phyloP scores from a whole-genome alignment of 768 basidiomycete species.

The Russula dissimulans region DNA sequence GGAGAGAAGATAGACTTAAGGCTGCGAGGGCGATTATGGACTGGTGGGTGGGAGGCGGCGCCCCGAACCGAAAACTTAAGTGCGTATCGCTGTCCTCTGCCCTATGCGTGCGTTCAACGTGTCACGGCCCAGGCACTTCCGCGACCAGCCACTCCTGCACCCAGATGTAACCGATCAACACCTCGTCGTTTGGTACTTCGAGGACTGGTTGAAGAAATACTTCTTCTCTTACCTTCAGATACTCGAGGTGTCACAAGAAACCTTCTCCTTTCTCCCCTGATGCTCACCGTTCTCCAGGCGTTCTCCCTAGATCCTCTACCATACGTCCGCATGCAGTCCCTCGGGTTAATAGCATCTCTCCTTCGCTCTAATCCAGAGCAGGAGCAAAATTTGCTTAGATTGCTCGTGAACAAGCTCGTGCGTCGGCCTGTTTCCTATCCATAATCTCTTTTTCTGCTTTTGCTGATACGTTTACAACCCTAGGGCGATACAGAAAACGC shows the following conservation, averaged over 20 bases:
- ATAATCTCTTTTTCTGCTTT: neutral
- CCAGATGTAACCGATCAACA: slow-evolving; percentile 58
- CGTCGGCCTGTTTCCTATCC: slow-evolving; percentile 21
- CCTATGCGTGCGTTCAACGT: neutral
- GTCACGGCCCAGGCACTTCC: slow-evolving; percentile 61
- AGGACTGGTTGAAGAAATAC: slow-evolving; percentile 96
- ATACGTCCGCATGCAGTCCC: slow-evolving; percentile 2
- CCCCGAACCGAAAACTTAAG: slow-evolving; percentile 79
- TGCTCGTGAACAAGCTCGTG: slow-evolving; percentile 92
- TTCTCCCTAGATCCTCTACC: slow-evolving; percentile 58
- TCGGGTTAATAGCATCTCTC: slow-evolving; percentile 59
- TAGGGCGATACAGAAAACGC: slow-evolving; percentile 87
- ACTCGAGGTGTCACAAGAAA: slow-evolving; percentile 54
- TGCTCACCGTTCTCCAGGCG: slow-evolving; percentile 33
- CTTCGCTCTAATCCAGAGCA: slow-evolving; percentile 91
- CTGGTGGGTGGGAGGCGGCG: slow-evolving; percentile 98
- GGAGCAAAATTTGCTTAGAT: slow-evolving; percentile 87
- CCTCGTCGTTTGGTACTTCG: slow-evolving; percentile 81
- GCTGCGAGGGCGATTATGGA: slow-evolving; percentile 87
- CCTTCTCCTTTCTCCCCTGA: neutral
- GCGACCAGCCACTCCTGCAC: slow-evolving; percentile 72
- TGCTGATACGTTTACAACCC: neutral
- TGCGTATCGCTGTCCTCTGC: slow-evolving; percentile 30
- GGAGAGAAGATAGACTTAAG: slow-evolving; percentile 87
- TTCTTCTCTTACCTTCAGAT: slow-evolving; percentile 89